Percentiles rank a stretch among this genome's conserved stretches.
These are phyloP conservation scores for Monosporozyma unispora DNA, from an alignment of 805 yeast genomes.

Conservation along the genomic window DNA sequence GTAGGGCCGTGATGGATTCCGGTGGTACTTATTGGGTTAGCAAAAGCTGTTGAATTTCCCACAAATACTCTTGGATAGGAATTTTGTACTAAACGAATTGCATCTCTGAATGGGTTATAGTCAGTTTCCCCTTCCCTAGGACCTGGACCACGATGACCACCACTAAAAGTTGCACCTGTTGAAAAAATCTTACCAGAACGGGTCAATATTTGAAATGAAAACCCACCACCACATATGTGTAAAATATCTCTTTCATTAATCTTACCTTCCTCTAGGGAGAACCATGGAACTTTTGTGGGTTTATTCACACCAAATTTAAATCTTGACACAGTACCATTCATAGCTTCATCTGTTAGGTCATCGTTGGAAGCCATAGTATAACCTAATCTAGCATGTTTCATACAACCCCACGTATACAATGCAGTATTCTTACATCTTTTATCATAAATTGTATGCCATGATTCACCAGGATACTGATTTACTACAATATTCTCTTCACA, in stretches of 20 bases:
- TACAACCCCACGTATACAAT: conserved; percentile 30
- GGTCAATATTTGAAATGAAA: conserved; percentile 49
- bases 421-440: conserved; percentile 15
- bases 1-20: conserved; percentile 17
- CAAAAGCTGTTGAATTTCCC: conserved; percentile 3
- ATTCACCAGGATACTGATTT: conserved; percentile 9
- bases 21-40: conserved; percentile 15
- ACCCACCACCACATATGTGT: conserved; percentile 53
- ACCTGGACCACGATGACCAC: conserved; percentile 36
- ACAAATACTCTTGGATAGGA: conserved; percentile 16
- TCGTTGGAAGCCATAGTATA: conserved; percentile 20
- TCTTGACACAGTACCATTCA: conserved; percentile 19
- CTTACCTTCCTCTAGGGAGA: conserved; percentile 6
- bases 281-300: conserved; percentile 28
- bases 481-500: conserved; percentile 22
- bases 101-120: conserved; percentile 26
- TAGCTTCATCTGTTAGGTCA: conserved; percentile 8
- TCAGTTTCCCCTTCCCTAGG: conserved; percentile 30
- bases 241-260: conserved; percentile 14
- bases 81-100: conserved; percentile 18
- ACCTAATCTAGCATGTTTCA: conserved; percentile 27
- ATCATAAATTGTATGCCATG: conserved; percentile 24
- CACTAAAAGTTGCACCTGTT: conserved; percentile 41
- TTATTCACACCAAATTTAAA: conserved; percentile 23
- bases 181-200: conserved; percentile 46